Evolutionary conservation across 495 filamentous ascomycete genomes (phyloP).

Genomic region (Beverwykella pulmonaria): DNA sequence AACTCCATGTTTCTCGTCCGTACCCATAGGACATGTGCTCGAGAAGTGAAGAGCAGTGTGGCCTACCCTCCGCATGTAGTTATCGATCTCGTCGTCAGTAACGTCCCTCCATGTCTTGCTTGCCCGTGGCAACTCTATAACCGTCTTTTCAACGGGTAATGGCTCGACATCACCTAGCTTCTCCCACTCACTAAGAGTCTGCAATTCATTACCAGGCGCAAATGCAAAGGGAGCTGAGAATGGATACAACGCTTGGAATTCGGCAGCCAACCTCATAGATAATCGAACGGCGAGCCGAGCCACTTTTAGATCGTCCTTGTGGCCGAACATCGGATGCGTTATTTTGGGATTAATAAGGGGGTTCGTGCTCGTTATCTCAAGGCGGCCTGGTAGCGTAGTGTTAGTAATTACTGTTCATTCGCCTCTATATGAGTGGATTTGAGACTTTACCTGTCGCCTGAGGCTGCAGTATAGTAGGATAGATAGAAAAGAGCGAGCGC

Average conservation of each 20-base stretch:
- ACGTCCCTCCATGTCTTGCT: constrained; percentile 25
- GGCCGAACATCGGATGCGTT: constrained; percentile 28
- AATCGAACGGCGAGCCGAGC: constrained; percentile 23
- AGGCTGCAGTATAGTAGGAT: constrained; percentile 27
- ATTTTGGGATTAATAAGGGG: constrained; percentile 28
- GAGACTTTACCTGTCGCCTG: constrained; percentile 19
- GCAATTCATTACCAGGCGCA: constrained; percentile 24
- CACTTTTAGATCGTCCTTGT: constrained; percentile 21
- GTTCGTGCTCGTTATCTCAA: constrained; percentile 28
- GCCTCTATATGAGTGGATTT: background rate
- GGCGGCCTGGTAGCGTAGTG: constrained; percentile 7
- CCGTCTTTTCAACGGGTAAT: constrained; percentile 14
- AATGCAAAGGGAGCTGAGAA: constrained; percentile 28
- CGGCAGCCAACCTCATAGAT: constrained; percentile 26
- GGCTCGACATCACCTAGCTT: constrained; percentile 11
- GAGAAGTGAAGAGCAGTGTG: constrained; percentile 26
- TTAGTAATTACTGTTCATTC: constrained; percentile 12
- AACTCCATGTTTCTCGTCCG: constrained; percentile 11
- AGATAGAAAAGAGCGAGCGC: constrained; percentile 27
- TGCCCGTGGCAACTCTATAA: background rate
- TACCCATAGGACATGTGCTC: constrained; percentile 27
- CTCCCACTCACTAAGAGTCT: constrained; percentile 24
- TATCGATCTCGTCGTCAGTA: constrained; percentile 25
- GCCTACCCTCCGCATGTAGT: constrained; percentile 24
- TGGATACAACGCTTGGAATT: constrained; percentile 24